Evolutionary conservation across 768 basidiomycete species (phyloP).

Genomic region (Tephrocybe rancida): DNA sequence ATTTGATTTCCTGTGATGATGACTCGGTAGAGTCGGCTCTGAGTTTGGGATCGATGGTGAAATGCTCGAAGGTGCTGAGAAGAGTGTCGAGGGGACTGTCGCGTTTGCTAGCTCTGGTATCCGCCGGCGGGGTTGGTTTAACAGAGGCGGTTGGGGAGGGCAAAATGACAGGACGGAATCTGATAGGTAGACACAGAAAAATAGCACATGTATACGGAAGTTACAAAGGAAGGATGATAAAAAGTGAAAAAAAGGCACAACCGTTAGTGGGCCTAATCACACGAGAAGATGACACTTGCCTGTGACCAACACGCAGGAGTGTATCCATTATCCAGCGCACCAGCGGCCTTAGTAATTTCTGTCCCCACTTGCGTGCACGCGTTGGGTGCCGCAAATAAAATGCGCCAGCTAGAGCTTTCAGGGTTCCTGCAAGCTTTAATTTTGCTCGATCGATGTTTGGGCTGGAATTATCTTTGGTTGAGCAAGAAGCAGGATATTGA

Average conservation of each 20-base stretch:
- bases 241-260: neutral
- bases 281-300: neutral
- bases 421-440: constrained; percentile 2
- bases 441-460: neutral
- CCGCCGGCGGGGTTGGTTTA: neutral
- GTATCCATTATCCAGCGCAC: constrained; percentile 7
- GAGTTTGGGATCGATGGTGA: neutral
- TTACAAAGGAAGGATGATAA: neutral
- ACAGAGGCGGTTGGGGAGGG: neutral
- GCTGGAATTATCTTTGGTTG: neutral
- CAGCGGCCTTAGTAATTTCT: constrained; percentile 5
- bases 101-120: neutral
- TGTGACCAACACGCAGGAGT: neutral
- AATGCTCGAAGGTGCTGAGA: constrained; percentile 4
- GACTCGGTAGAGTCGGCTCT: neutral
- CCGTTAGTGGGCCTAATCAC: neutral
- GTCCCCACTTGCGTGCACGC: constrained; percentile 9
- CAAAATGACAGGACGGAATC: constrained; percentile 4
- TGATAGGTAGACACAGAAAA: neutral
- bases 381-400: constrained; percentile 8
- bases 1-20: neutral
- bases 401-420: constrained; percentile 8
- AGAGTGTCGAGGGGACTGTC: neutral
- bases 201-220: neutral
- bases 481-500: neutral